Percentiles rank a stretch among this genome's conserved stretches.
Evolutionary conservation across 202 grass and related monocot species (phyloP).

Genomic region (Alloteropsis angusta): DNA sequence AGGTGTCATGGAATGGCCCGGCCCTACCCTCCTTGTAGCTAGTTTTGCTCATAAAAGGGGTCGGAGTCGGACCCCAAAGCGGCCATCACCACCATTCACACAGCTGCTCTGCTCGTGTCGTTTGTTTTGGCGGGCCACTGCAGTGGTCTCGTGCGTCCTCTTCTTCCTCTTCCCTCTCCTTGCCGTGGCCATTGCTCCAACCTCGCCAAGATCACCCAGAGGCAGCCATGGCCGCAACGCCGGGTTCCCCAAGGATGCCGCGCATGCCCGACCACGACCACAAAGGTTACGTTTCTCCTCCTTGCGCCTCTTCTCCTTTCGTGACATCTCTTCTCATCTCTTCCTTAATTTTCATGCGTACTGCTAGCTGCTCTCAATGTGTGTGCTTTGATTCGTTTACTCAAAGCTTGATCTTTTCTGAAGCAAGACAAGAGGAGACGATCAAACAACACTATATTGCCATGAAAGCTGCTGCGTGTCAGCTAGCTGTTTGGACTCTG

Average conservation of each 20-base stretch:
- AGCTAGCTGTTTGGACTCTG: conserved; percentile 7
- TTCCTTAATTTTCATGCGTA: background rate
- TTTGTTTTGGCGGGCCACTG: conserved; percentile 2
- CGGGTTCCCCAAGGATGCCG: background rate
- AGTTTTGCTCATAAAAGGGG: background rate
- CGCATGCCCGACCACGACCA: conserved; percentile 16
- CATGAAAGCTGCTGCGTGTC: conserved; percentile 7
- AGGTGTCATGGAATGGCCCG: background rate
- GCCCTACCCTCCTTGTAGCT: background rate
- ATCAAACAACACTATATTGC: background rate
- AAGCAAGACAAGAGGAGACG: background rate
- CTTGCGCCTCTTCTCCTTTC: background rate
- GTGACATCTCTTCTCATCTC: background rate
- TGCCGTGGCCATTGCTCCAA: background rate
- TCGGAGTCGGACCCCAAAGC: background rate
- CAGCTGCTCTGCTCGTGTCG: background rate
- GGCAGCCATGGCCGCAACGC: background rate
- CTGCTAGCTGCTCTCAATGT: background rate
- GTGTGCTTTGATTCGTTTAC: background rate
- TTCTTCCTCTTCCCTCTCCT: background rate
- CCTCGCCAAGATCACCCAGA: background rate
- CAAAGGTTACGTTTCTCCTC: conserved; percentile 31
- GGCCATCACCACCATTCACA: background rate
- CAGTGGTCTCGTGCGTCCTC: background rate
- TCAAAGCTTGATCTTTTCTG: conserved; percentile 4